These are phyloP conservation scores for Aspergillus nomiae DNA, from an alignment of 2,329 filamentous ascomycete genomes.

Conservation along the genomic window DNA sequence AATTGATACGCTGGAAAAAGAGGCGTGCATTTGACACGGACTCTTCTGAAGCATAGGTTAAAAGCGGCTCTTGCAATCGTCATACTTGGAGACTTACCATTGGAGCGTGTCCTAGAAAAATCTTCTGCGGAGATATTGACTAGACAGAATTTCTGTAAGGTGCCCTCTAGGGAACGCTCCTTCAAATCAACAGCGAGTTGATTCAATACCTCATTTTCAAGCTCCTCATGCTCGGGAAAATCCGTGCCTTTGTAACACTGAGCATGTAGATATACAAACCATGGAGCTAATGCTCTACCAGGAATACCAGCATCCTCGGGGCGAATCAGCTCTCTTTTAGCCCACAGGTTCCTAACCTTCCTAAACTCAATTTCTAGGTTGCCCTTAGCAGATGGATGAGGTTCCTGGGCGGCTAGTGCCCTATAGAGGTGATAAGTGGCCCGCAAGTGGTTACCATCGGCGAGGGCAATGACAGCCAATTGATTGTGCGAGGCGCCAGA, in stretches of 20 bases:
- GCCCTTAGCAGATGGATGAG: conserved; percentile 70
- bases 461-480: conserved; percentile 79
- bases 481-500: conserved; percentile 88
- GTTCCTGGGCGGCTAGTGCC: conserved; percentile 71
- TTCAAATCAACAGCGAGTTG: conserved; percentile 74
- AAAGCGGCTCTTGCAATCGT: conserved; percentile 5
- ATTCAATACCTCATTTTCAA: conserved; percentile 82
- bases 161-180: conserved; percentile 63
- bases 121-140: conserved; percentile 85
- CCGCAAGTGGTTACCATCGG: conserved; percentile 75
- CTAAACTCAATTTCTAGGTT: conserved; percentile 83
- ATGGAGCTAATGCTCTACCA: conserved; percentile 67
- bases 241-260: conserved; percentile 77
- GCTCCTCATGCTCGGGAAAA: conserved; percentile 73
- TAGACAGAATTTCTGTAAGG: conserved; percentile 76
- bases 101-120: conserved; percentile 64
- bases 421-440: conserved; percentile 90
- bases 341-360: conserved; percentile 61
- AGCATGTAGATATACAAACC: conserved; percentile 86
- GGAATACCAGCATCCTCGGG: conserved; percentile 53
- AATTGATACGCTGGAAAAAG: conserved; percentile 75
- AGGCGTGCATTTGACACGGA: conserved; percentile 50
- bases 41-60: conserved; percentile 42
- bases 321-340: conserved; percentile 54
- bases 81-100: conserved; percentile 48